Base-by-base conservation (phyloP, 306 rosid genomes). In the Dryas drummondii region DNA sequence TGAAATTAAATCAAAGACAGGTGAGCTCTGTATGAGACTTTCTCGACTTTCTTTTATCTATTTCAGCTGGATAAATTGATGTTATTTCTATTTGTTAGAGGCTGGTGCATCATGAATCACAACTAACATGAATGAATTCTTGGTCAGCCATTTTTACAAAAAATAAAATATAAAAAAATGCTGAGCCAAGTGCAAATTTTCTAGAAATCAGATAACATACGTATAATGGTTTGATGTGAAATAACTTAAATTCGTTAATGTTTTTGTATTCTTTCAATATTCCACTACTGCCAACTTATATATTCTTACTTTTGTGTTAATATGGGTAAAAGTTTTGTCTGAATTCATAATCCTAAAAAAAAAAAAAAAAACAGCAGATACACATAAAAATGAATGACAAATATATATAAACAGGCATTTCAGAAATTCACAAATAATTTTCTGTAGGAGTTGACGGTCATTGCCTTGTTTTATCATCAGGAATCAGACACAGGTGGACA, bases 401-500 rank as follows among this genome's bases (percentile, higher is more conserved):
- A 27, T n/a, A n/a, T 46, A 57, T 26, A 44, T 26, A 44, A 12
- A 50, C 66, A 65, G 41, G 72, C 37, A 68, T 68, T 37, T 48
- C 60, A 68, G 66, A 52, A 70, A 57, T 49, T 46, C 65, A 49
- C 16, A 50, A 69, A 32, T 22, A 9, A 41, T 22, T 53, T 48
- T 66, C 19, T 56, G 2, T 19, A 5, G 37, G 58, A 48, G 79
- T 73, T 71, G 67, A 75, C 47, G 69, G 63, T 41, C 61, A 42
- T 78, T 80, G 64, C 26, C 52, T 11, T 74, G 53, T 50, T 76
- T 78, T 65, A 63, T 76, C 78, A 57, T 70, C 89, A 87, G 88
- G 73, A 61, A 69, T 10, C 75, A 84, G 50, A 70, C 82, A 62
- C 40, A 64, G 67, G 19, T 66, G 79, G 90, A 78, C 27, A 54